Evolutionary conservation across 345 rosid genomes (phyloP).

Genomic region (Firmiana major): DNA sequence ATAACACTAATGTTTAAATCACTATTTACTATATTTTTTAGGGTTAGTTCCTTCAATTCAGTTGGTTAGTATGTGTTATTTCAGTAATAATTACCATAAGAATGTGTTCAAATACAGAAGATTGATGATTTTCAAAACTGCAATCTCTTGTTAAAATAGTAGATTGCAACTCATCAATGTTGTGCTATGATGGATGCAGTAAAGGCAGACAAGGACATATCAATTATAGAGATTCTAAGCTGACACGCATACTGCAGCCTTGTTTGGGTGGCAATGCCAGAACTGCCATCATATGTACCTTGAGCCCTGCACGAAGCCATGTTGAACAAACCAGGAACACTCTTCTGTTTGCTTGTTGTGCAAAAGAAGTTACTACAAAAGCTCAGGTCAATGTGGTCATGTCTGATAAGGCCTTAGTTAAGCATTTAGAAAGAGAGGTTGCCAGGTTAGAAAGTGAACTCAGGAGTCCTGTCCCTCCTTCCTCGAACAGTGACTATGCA

Average conservation of each 20-base stretch:
- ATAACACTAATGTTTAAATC: background rate
- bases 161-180: conserved; percentile 10
- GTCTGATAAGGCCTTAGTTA: conserved; percentile 98
- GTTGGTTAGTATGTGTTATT: background rate
- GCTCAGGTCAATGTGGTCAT: conserved; percentile 97
- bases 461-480: conserved; percentile 58
- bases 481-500: conserved; percentile 57
- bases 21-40: background rate
- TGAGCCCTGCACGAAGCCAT: conserved; percentile 95
- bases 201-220: conserved; percentile 91
- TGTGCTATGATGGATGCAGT: conserved; percentile 44
- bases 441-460: conserved; percentile 93
- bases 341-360: conserved; percentile 92
- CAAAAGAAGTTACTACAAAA: conserved; percentile 93
- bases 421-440: conserved; percentile 85
- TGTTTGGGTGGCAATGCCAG: conserved; percentile 97
- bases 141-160: background rate
- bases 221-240: conserved; percentile 94
- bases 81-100: background rate
- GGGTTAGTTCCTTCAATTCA: background rate
- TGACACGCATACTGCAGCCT: conserved; percentile 90
- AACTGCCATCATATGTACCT: conserved; percentile 91
- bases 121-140: background rate
- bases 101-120: background rate
- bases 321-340: conserved; percentile 99